phyloP scores from a whole-genome alignment of 345 rosid species.

The Populus alba region DNA sequence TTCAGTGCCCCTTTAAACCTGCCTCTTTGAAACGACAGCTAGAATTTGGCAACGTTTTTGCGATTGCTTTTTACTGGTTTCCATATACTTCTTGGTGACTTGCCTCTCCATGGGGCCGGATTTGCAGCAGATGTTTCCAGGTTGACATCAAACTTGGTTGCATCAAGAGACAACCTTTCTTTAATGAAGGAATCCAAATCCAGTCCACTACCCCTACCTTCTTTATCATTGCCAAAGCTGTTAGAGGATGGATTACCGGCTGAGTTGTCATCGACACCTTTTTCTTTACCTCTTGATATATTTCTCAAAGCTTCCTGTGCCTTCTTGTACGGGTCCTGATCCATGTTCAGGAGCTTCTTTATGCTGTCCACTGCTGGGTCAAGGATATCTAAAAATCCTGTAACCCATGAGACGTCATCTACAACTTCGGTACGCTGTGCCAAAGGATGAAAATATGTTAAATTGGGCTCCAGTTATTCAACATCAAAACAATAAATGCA shows the following conservation, averaged over 20 bases:
- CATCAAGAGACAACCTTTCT: slow-evolving; percentile 52
- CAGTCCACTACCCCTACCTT: slow-evolving; percentile 35
- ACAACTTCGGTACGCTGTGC: slow-evolving; percentile 84
- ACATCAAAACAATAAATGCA: too few relatives aligned
- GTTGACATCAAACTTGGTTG: slow-evolving; percentile 48
- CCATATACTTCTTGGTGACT: slow-evolving; percentile 41
- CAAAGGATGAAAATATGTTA: background rate
- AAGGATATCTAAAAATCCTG: slow-evolving; percentile 72
- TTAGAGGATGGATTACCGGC: slow-evolving; percentile 12
- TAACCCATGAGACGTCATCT: slow-evolving; percentile 91
- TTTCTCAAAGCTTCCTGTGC: slow-evolving; percentile 28
- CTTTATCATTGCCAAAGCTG: slow-evolving; percentile 31
- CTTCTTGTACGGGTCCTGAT: slow-evolving; percentile 39
- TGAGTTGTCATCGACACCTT: slow-evolving; percentile 9
- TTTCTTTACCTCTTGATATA: slow-evolving; percentile 26
- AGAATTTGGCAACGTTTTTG: background rate
- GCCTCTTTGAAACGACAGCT: too few relatives aligned
- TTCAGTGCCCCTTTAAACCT: too few relatives aligned
- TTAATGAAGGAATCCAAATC: slow-evolving; percentile 62
- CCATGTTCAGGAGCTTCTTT: slow-evolving; percentile 74
- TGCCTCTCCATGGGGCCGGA: slow-evolving; percentile 18
- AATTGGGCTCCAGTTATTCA: too few relatives aligned
- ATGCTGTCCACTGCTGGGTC: slow-evolving; percentile 93
- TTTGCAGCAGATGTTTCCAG: slow-evolving; percentile 37
- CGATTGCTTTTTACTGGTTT: slow-evolving; percentile 27